phyloP scores from a whole-genome alignment of 306 rosid species.

The Trifolium fragiferum region DNA sequence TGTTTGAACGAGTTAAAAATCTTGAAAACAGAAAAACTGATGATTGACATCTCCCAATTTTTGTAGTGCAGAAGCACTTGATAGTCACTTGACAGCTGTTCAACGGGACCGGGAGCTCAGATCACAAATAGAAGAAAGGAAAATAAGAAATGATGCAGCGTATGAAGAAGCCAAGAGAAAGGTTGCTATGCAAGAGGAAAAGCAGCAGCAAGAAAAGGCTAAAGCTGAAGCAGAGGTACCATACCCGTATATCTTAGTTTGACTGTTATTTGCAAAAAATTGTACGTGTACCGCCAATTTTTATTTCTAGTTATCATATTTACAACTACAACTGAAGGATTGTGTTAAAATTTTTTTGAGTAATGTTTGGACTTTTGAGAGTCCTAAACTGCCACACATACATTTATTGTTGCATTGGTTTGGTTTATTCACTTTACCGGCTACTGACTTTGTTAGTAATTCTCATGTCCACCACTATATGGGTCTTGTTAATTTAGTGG shows the following conservation, averaged over 20 bases:
- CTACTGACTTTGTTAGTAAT: constrained; percentile 8
- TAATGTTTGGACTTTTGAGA: constrained; percentile 14
- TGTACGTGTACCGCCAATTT: constrained; percentile 25
- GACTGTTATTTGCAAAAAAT: constrained; percentile 15
- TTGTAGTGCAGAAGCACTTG: constrained; percentile 88
- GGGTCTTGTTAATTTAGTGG: constrained; percentile 25
- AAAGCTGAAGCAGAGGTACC: constrained; percentile 85
- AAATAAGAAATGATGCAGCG: constrained; percentile 87
- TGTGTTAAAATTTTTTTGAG: constrained; percentile 8
- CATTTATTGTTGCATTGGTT: constrained; percentile 22
- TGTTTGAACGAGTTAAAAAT: constrained; percentile 13
- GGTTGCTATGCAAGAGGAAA: constrained; percentile 82
- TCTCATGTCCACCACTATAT: constrained; percentile 1
- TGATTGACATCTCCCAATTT: constrained; percentile 33
- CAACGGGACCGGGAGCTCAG: constrained; percentile 78
- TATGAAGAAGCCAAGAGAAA: constrained; percentile 87
- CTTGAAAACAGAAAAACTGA: constrained; percentile 38
- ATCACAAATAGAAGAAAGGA: constrained; percentile 94
- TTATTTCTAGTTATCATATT: constrained; percentile 32
- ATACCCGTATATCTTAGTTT: constrained; percentile 35
- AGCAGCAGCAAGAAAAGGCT: constrained; percentile 76
- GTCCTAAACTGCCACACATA: constrained; percentile 19
- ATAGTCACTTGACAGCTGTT: constrained; percentile 86
- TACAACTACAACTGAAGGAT: constrained; percentile 23
- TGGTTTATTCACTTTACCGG: constrained; percentile 7